phyloP scores from a whole-genome alignment of 768 basidiomycete genomes.

The Rhizopogon rudus region DNA sequence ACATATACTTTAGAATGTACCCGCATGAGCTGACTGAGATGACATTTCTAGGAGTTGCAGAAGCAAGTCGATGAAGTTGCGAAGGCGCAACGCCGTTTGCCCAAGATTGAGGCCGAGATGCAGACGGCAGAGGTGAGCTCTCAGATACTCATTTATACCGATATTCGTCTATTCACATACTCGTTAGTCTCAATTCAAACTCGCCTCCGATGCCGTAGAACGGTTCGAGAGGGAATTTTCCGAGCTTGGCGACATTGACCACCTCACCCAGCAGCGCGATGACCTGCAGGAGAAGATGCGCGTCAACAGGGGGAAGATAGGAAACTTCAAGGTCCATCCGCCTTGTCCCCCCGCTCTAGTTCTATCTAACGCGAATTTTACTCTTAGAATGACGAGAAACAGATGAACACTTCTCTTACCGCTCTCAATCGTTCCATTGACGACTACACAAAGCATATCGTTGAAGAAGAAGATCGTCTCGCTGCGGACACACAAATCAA shows the following conservation, averaged over 20 bases:
- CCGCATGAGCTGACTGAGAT: not conserved
- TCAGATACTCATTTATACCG: not conserved
- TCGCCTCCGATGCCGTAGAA: slow-evolving; percentile 32
- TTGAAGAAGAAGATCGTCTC: slow-evolving; percentile 47
- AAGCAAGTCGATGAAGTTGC: slow-evolving; percentile 37
- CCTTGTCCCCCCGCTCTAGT: slow-evolving; percentile 9
- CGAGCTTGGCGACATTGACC: slow-evolving; percentile 41
- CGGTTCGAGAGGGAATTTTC: slow-evolving; percentile 34
- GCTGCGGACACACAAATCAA: slow-evolving; percentile 56
- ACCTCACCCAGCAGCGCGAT: slow-evolving; percentile 35
- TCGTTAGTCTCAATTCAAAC: slow-evolving; percentile 27
- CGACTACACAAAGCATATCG: slow-evolving; percentile 42
- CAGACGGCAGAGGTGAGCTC: slow-evolving; percentile 33
- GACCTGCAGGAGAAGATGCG: slow-evolving; percentile 37
- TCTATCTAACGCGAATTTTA: slow-evolving; percentile 3
- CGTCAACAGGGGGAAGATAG: slow-evolving; percentile 39
- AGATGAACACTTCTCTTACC: slow-evolving; percentile 40
- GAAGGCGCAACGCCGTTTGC: slow-evolving; percentile 31
- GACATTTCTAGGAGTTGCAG: slow-evolving; percentile 35
- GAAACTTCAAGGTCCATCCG: slow-evolving; percentile 36
- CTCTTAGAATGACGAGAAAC: slow-evolving; percentile 43
- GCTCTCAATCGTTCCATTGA: slow-evolving; percentile 27
- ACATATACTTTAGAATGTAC: not conserved
- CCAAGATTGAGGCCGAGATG: slow-evolving; percentile 36
- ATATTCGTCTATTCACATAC: slow-evolving; percentile 1